Base-by-base conservation (phyloP, 495 filamentous ascomycete genomes). In the Penicillium bialowiezense region DNA sequence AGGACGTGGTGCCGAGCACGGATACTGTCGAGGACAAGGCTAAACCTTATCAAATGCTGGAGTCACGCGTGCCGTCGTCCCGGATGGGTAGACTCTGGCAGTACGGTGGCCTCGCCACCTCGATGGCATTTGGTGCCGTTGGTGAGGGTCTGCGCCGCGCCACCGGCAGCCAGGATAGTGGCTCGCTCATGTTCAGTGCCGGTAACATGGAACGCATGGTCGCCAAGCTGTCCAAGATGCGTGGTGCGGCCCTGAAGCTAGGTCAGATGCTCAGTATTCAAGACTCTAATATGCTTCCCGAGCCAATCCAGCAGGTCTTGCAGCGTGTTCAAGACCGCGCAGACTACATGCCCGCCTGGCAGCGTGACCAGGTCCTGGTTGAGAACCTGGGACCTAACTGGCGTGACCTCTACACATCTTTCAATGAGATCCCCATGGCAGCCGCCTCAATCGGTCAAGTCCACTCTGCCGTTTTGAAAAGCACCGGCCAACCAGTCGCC, bases 371-470 rank as follows among this genome's bases (percentile, higher is more conserved):
- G 48, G 93, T 97, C 7, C 73, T 98, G 1, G 58, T 74, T 0
- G 70, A 76, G 5, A 95, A 91, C 59, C 81, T 98, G 3, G 95
- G 95, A 5, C 58, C 82, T 1, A 78, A 91, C 41, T 98, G 93
- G 93, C 80, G 91, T 17, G 81, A 88, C 9, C 70, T 97, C 2
- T 98, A 91, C 60, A 72, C 69, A 9, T 80, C 83, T 1, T 98
- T 98, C 59, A 85, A 95, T 6, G 93, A 97, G 41, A 82, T 88
- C 34, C 93, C 93, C 1, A 88, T 98, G 56, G 93, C 93, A 4
- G 93, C 93, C 13, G 93, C 93, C n/a, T 97, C 91, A 0, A 98
- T 98, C 51, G 93, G 93, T 18, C 93, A 98, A 70, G 93, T 98
- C 0, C 93, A 98, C 69, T 79, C 84, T 37, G 93, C 91, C 1